A percentile compares a stretch with the other conserved stretches of the same genome.
Evolutionary conservation across 2,329 filamentous ascomycete species (phyloP).

Genomic region (Knoxdaviesia capensis): DNA sequence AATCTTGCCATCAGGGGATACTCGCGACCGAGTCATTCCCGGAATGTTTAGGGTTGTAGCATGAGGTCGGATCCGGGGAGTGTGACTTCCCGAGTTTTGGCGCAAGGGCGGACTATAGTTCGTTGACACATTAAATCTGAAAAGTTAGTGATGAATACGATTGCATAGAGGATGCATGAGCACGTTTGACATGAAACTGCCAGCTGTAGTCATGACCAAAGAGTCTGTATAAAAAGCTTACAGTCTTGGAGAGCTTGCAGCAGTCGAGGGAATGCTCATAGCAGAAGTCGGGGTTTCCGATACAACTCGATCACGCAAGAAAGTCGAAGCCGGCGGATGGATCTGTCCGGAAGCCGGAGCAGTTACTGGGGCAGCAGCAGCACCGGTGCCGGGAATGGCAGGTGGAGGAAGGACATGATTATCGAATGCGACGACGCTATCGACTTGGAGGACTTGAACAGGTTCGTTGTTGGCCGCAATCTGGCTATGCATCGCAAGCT

Average conservation of each 20-base stretch:
- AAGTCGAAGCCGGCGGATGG: slow-evolving; percentile 10
- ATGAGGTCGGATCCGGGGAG: slow-evolving; percentile 59
- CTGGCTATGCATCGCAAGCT: no score
- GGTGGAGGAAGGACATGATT: no score
- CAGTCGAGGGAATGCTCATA: slow-evolving; percentile 36
- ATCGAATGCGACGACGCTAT: no score
- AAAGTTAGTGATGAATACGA: slow-evolving; percentile 1
- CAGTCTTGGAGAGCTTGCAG: slow-evolving; percentile 37
- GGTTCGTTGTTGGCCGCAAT: no score
- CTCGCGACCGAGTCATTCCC: slow-evolving; percentile 83
- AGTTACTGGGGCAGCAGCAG: not conserved
- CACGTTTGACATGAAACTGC: slow-evolving; percentile 2
- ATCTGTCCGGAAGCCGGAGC: not conserved
- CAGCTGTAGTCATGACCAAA: not conserved
- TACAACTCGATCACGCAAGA: slow-evolving; percentile 7
- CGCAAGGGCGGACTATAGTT: slow-evolving; percentile 39
- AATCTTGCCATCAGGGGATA: slow-evolving; percentile 89
- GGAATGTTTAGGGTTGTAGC: slow-evolving; percentile 94
- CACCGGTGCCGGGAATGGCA: slow-evolving; percentile 4
- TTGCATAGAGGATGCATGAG: not conserved
- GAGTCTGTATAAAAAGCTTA: slow-evolving; percentile 15
- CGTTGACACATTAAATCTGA: not conserved
- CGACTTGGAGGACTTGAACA: no score
- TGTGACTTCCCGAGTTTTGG: slow-evolving; percentile 56
- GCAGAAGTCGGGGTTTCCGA: slow-evolving; percentile 32